phyloP scores from a whole-genome alignment of 345 rosid genomes.

The Xanthoceras sorbifolium region DNA sequence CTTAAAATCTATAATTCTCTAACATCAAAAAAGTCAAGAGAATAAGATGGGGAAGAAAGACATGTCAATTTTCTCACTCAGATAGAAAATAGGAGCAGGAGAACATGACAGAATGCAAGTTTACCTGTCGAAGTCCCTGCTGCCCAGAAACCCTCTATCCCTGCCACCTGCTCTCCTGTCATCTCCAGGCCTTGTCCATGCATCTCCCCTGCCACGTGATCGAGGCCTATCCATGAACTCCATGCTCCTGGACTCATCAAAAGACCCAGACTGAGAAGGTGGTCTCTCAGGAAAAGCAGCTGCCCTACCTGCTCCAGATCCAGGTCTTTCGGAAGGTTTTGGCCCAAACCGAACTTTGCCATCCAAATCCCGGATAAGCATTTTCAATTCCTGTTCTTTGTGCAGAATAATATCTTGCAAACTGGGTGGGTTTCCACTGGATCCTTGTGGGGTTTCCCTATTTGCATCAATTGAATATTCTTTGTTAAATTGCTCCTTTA shows the following conservation, averaged over 20 bases:
- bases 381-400: slow-evolving; percentile 74
- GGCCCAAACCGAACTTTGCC: slow-evolving; percentile 80
- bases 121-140: slow-evolving; percentile 77
- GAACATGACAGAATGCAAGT: slow-evolving; percentile 1
- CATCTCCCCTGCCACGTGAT: slow-evolving; percentile 74
- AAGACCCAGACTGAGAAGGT: slow-evolving; percentile 75
- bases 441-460: slow-evolving; percentile 40
- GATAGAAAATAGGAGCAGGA: background rate
- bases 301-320: slow-evolving; percentile 75
- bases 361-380: slow-evolving; percentile 64
- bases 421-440: slow-evolving; percentile 36
- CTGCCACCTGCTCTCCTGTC: slow-evolving; percentile 81
- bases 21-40: background rate
- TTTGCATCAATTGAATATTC: slow-evolving; percentile 35
- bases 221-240: slow-evolving; percentile 78
- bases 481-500: slow-evolving; percentile 52
- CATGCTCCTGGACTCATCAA: slow-evolving; percentile 62
- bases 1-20: background rate
- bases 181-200: slow-evolving; percentile 65
- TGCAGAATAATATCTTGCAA: slow-evolving; percentile 42
- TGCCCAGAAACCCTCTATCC: slow-evolving; percentile 77
- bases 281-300: slow-evolving; percentile 70
- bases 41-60: background rate
- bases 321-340: slow-evolving; percentile 71
- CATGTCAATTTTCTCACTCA: background rate